A percentile compares a stretch with the other conserved stretches of the same genome.
Conservation (phyloP, 2,329 filamentous ascomycete species). For the Claviceps arundinis region DNA sequence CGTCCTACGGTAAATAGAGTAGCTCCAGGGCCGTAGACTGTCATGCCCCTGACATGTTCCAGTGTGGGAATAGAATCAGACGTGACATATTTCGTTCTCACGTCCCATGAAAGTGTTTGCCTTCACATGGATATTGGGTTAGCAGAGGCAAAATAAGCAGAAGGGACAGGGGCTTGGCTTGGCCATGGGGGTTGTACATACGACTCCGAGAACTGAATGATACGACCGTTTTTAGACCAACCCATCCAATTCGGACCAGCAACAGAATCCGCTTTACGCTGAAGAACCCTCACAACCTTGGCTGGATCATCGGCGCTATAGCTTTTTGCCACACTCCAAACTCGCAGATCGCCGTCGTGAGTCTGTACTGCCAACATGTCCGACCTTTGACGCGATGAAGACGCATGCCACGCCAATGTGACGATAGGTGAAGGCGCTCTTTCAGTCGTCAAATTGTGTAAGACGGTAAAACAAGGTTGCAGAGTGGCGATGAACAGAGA, state of each 20-base stretch:
- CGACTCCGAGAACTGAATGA: constrained; percentile 86
- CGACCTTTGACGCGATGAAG: constrained; percentile 88
- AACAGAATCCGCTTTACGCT: constrained; percentile 59
- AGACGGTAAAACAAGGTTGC: constrained; percentile 82
- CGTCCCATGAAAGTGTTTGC: constrained; percentile 91
- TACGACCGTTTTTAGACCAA: constrained; percentile 96
- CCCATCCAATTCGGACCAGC: constrained; percentile 86
- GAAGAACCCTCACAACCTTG: constrained; percentile 79
- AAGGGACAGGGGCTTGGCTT: too few species aligned
- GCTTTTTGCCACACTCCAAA: constrained; percentile 91
- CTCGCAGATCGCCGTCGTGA: constrained; percentile 77
- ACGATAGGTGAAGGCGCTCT: constrained; percentile 77
- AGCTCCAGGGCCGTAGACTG: constrained; percentile 82
- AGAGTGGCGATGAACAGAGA: constrained; percentile 82
- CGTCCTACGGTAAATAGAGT: constrained; percentile 81
- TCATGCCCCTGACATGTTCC: constrained; percentile 66
- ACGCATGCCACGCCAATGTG: constrained; percentile 86
- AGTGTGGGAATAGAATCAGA: constrained; percentile 79
- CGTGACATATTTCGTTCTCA: constrained; percentile 92
- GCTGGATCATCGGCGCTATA: constrained; percentile 59
- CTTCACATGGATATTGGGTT: constrained; percentile 27
- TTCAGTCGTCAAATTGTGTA: constrained; percentile 81
- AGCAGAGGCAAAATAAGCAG: not conserved
- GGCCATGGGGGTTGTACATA: constrained; percentile 33
- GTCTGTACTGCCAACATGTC: constrained; percentile 96